Evolutionary conservation across 805 yeast genomes (phyloP), one percentile per base, ranked within the genome.

Genomic region (Spathaspora passalidarum): DNA sequence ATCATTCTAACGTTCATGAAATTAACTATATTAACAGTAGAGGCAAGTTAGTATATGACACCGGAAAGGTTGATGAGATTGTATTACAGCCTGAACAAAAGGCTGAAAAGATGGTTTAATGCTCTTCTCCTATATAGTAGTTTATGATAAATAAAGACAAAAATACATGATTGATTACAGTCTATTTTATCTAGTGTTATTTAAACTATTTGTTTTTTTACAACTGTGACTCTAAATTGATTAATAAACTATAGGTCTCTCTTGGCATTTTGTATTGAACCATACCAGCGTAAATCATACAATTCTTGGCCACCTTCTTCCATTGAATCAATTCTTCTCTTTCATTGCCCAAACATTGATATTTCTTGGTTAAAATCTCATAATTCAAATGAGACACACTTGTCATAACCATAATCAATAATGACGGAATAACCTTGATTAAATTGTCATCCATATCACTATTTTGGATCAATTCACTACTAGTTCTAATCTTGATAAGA

Each of bases 211-310:
- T 13, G 13, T 13, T 8, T 29, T 29, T 29, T 29, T 59, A 66
- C 38, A 70, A 59, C 65, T 62, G 69, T 14, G 73, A 60, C 60
- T 87, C 96, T 47, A 87, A 65, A 50, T 76, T 79, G 25, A 86
- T 81, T 57, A 87, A 69, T 36, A 81, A 75, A 54, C 87, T 81
- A 61, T 86, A 88, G 0, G 88, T 83, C 56, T 88, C 96, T 47
- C 85, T 67, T 7, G 97, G 96, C 95, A 91, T 88, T 61, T 86
- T 84, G 66, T 87, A 90, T 66, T 88, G 96, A 32, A 91, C 84
- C 83, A 92, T 86, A 49, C 97, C 98, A 5, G 97, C 96, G 63
- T 86, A 92, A 2, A 91, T 81, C 90, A 91, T 89, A 64, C 96
- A 86, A 64, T 89, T 89, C 62, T 82, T 85, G 2, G 96, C 89